These are phyloP conservation scores for Anaeromyces robustus DNA, from an alignment of 192 early-diverging fungal species.

Conservation along the genomic window DNA sequence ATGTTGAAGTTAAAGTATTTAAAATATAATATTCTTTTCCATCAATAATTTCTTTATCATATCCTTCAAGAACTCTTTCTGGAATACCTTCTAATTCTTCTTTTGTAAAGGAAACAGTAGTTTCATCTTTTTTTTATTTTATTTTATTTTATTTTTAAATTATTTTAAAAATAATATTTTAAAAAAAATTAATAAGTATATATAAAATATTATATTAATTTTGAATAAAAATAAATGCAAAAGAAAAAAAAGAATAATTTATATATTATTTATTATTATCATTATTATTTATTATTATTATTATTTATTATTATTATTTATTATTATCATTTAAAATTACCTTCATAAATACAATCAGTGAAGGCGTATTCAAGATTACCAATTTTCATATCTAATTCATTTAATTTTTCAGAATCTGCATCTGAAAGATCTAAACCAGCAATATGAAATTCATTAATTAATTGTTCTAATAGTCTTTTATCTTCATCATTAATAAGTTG, in stretches of 20 bases:
- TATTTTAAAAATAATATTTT: not conserved
- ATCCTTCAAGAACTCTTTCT: slow-evolving; percentile 44
- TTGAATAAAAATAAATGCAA: too few relatives aligned
- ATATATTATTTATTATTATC: too few relatives aligned
- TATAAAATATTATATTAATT: too few relatives aligned
- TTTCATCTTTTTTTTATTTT: too few relatives aligned
- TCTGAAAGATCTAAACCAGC: slow-evolving; percentile 53
- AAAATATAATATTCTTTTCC: slow-evolving; percentile 37
- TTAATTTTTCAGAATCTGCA: slow-evolving; percentile 39
- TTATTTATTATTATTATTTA: too few relatives aligned
- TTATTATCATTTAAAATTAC: too few relatives aligned
- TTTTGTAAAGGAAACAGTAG: slow-evolving; percentile 29
- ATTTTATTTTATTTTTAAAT: too few relatives aligned
- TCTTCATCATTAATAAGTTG: slow-evolving; percentile 20
- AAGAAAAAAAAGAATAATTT: too few relatives aligned
- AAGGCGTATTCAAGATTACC: not conserved
- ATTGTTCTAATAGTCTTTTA: slow-evolving; percentile 49
- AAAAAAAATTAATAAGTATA: too few relatives aligned
- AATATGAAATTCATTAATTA: slow-evolving; percentile 42
- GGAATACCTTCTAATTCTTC: slow-evolving; percentile 59
- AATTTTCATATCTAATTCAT: slow-evolving; percentile 29
- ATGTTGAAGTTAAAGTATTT: not conserved
- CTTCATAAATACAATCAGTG: not conserved
- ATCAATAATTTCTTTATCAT: slow-evolving; percentile 32
- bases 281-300: too few relatives aligned